Evolutionary conservation across 768 basidiomycete species (phyloP), one percentile per base, ranked within the genome.

Genomic region (Rhodotorula sphaerocarpa): DNA sequence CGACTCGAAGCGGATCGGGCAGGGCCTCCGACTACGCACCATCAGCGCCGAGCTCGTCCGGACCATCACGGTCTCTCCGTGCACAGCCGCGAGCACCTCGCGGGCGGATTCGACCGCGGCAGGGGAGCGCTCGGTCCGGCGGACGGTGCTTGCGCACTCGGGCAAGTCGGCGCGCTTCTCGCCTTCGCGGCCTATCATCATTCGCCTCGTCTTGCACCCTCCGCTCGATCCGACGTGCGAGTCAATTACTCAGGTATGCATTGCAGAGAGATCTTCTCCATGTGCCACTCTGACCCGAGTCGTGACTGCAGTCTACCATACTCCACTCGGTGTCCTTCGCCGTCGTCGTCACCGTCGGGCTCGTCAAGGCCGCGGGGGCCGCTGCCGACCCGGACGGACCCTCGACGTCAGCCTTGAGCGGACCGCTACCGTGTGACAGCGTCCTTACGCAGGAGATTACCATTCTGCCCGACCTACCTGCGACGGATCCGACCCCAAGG

Each of bases 81-180:
- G 7, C 20, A 46, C 50, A 31, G 47, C n/a, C 23, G 31, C 15
- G 41, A 14, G 6, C 12, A 15, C 18, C 4, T 34, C 52, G 28
- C 16, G 41, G 21, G 34, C 54, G 7, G 51, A 28, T 18, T 14
- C 11, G 3, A 3, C 27, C 14, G 5, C 20, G 0, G 31, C 21
- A 23, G 30, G 3, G n/a, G 56, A 31, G 27, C 39, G 30, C 18
- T 10, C 5, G 21, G 50, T 28, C 21, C 58, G 51, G 2, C 54
- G 58, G 25, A 70, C 69, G 4, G 48, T 68, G 3, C 78, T 96
- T 31, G 84, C 89, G 18, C 82, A 86, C 11, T 90, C 91, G 20
- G 93, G 93, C 50, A 91, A 90, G 46, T 86, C 89, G 25, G 90
- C 90, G 74, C 84, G 90, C 50, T 90, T 95, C 73, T 90, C 95